phyloP scores from a whole-genome alignment of 257 asterid species.

The Gentiana straminea region DNA sequence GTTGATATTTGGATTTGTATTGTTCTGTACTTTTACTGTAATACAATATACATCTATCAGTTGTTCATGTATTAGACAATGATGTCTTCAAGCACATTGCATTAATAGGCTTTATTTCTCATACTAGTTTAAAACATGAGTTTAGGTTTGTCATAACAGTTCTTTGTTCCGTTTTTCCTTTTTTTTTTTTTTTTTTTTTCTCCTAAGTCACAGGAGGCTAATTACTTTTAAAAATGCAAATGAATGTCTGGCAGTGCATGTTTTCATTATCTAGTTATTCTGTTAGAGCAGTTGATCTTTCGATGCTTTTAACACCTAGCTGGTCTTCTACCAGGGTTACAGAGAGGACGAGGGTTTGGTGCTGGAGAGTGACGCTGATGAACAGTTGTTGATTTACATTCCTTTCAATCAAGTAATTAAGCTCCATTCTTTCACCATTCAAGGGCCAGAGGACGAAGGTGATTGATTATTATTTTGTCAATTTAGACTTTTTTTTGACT shows the following conservation, averaged over 20 bases:
- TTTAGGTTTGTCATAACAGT: background rate
- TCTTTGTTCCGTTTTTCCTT: background rate
- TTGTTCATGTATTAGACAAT: too few species aligned
- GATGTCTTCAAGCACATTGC: too few species aligned
- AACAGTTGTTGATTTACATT: conserved; percentile 74
- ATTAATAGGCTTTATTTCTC: too few species aligned
- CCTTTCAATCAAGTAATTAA: conserved; percentile 87
- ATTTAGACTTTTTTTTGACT: background rate
- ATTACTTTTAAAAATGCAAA: background rate
- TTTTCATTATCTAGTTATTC: conserved; percentile 1
- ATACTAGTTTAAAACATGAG: background rate
- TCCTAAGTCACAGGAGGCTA: background rate
- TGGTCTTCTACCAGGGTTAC: conserved; percentile 52
- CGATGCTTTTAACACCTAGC: conserved; percentile 2
- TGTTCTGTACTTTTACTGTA: too few species aligned
- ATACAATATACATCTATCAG: too few species aligned
- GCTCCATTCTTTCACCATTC: conserved; percentile 56
- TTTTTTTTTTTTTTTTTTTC: background rate
- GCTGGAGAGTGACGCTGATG: conserved; percentile 95
- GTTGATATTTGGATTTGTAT: too few species aligned
- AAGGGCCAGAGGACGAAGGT: conserved; percentile 97
- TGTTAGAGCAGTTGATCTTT: conserved; percentile 1
- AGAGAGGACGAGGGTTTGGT: conserved; percentile 87
- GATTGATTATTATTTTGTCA: background rate
- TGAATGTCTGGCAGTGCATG: background rate